Evolutionary conservation across 176 grass and related monocot genomes (phyloP).

Genomic region (Phragmites australis): DNA sequence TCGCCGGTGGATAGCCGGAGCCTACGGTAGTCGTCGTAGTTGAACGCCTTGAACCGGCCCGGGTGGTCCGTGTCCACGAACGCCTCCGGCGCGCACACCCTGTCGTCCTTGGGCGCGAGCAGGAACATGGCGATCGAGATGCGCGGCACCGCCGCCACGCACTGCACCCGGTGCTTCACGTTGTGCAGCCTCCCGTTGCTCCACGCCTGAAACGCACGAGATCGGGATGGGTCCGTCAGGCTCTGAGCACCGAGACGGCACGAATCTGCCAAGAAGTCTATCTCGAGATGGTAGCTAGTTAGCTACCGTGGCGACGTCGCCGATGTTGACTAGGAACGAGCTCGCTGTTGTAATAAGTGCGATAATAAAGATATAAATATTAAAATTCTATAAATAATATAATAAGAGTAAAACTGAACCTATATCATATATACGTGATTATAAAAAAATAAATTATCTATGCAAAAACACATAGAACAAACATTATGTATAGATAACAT

Average conservation of each 20-base stretch:
- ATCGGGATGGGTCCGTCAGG: background rate
- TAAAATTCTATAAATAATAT: too few species aligned
- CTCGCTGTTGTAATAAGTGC: conserved; percentile 6
- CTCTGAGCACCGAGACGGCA: background rate
- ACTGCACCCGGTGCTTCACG: conserved; percentile 78
- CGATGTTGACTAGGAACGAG: conserved; percentile 71
- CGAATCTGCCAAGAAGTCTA: background rate
- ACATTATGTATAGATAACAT: too few species aligned
- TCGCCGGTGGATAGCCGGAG: conserved; percentile 56
- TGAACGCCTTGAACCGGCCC: conserved; percentile 57
- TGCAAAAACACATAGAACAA: too few species aligned
- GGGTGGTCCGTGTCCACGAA: conserved; percentile 56
- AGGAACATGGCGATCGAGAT: conserved; percentile 84
- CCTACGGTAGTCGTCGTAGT: conserved; percentile 60
- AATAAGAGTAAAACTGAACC: too few species aligned
- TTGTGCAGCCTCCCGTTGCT: conserved; percentile 78
- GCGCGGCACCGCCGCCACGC: conserved; percentile 62
- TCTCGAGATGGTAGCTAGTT: background rate
- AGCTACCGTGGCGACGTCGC: conserved; percentile 82
- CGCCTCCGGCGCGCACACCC: conserved; percentile 53
- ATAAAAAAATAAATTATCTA: too few species aligned
- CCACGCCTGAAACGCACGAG: conserved; percentile 52
- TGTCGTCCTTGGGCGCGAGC: conserved; percentile 73
- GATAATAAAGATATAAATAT: too few species aligned
- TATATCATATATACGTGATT: too few species aligned